Base-by-base conservation (phyloP, 1,284 basidiomycete species). In the Cutaneotrichosporon mucoides region DNA sequence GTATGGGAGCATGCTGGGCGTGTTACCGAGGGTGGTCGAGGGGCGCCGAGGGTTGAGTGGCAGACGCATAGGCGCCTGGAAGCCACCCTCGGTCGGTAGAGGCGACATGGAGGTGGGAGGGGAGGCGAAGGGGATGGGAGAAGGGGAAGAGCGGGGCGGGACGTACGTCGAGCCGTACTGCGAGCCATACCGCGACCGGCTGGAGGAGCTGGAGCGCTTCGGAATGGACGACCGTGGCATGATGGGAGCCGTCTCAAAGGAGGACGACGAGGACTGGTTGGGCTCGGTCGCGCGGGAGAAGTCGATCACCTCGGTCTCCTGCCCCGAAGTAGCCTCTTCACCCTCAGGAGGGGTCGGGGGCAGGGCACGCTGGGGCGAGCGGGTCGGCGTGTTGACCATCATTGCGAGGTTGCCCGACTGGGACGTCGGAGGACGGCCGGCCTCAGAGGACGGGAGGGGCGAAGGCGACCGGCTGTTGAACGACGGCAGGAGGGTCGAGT, bases 241-340 rank as follows among this genome's bases (percentile, higher is more conserved):
- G 43, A 45, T 9, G n/a, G 43, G 43, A 24, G 24, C 24, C 43
- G 43, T 24, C 24, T 24, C 24, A 24, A 24, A 24, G 24, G 24
- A 24, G 24, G 24, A 24, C 24, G 24, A 24, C 24, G 24, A 24
- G 24, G 24, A 24, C 24, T 24, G 24, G 24, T 24, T 24, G 24
- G 24, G 24, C 24, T 45, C 52, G 15, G 49, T 41, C 9, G 54
- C 40, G 15, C 59, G 54, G 2, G 59, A 34, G 48, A 56, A 60
- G 51, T 56, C 59, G 11, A 56, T 60, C 3, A 55, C 53, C 7
- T 56, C 46, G 12, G 40, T 37, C 43, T 36, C 42, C 9, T 54
- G 13, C 24, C 24, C 24, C 24, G 24, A 24, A 24, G 24, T 24
- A 24, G 24, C 24, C 24, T 24, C 24, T 2, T 24, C 24, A 24